Percentiles rank a stretch among this genome's conserved stretches.
These are phyloP conservation scores for Suhomyces faveliae DNA, from an alignment of 805 yeast species.

Conservation along the genomic window DNA sequence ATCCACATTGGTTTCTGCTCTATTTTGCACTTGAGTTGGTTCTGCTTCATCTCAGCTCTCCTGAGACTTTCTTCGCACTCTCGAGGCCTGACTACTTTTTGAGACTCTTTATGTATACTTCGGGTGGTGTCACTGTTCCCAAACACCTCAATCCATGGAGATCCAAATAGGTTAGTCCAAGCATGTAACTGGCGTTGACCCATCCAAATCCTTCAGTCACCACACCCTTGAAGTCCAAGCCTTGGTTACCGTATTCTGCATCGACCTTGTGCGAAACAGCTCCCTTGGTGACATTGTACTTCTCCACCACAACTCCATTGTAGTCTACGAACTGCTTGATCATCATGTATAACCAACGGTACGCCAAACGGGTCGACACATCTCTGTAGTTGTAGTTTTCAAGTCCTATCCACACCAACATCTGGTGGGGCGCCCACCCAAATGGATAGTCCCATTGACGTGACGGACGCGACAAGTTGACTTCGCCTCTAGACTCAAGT, in stretches of 20 bases:
- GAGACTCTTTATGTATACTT: slow-evolving; percentile 50
- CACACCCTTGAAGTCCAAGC: slow-evolving; percentile 86
- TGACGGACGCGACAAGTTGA: slow-evolving; percentile 70
- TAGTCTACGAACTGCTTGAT: slow-evolving; percentile 87
- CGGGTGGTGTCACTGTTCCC: slow-evolving; percentile 77
- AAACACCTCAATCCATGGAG: slow-evolving; percentile 70
- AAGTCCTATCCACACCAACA: slow-evolving; percentile 88
- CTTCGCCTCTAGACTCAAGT: slow-evolving; percentile 64
- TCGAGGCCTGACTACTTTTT: too few species aligned
- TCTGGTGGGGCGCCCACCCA: slow-evolving; percentile 99
- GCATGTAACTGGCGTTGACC: slow-evolving; percentile 85
- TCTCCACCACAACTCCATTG: slow-evolving; percentile 93
- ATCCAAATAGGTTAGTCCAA: slow-evolving; percentile 69
- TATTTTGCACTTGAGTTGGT: neutral
- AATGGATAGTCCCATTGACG: slow-evolving; percentile 98
- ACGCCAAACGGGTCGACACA: slow-evolving; percentile 67
- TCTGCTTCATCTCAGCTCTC: too few species aligned
- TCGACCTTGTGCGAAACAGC: slow-evolving; percentile 87
- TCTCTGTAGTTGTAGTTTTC: slow-evolving; percentile 64
- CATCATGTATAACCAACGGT: slow-evolving; percentile 88
- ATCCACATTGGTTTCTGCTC: too few species aligned
- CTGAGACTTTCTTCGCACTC: too few species aligned
- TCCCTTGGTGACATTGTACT: slow-evolving; percentile 83
- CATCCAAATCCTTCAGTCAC: slow-evolving; percentile 98
- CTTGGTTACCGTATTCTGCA: slow-evolving; percentile 97